Evolutionary conservation across 768 basidiomycete species (phyloP), one percentile per base, ranked within the genome.

Genomic region (Naganishia vishniacii): DNA sequence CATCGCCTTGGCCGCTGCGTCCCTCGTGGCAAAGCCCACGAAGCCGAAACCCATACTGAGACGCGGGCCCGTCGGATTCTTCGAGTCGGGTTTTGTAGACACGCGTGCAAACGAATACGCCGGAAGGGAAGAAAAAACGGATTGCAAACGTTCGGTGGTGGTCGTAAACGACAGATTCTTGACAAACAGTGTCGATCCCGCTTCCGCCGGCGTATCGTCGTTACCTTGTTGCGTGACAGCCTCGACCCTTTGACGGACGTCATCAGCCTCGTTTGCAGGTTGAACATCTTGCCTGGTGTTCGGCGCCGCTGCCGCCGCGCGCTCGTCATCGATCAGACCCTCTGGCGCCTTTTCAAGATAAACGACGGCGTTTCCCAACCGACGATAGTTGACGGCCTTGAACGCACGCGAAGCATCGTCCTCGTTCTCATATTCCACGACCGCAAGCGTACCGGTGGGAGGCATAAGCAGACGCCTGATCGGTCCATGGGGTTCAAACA

Each of bases 11-110:
- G 81, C 81, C 49, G 94, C 92, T 11, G 81, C 84, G 9, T 88
- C 88, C 0, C 73, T 75, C 28, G 85, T 86, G 73, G 84, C 84
- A 80, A 98, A 98, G 5, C 92, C 93, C 32, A 94, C 82, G 70
- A 99, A 99, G 0, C 94, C 95, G 74, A 93, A 97, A 0, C 94
- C 94, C 90, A 93, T 94, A 74, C 89, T 91, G 53, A 95, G 78
- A 51, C 84, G 81, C 11, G 82, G 81, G 0, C 81, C 81, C 1
- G 71, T 48, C 1, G 84, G 83, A 9, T 83, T 81, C 72, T 89
- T 89, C 0, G 90, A 86, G 76, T 94, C 89, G 0, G 87, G 84
- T 75, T 95, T 97, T 37, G 85, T 93, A 75, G 97, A 91, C 6
- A 97, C 83, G 16, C 89, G 86, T 23, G 91, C 89, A 73, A 93